Conservation (phyloP, 352 stramenopile genomes). For the Pythium volutum region DNA sequence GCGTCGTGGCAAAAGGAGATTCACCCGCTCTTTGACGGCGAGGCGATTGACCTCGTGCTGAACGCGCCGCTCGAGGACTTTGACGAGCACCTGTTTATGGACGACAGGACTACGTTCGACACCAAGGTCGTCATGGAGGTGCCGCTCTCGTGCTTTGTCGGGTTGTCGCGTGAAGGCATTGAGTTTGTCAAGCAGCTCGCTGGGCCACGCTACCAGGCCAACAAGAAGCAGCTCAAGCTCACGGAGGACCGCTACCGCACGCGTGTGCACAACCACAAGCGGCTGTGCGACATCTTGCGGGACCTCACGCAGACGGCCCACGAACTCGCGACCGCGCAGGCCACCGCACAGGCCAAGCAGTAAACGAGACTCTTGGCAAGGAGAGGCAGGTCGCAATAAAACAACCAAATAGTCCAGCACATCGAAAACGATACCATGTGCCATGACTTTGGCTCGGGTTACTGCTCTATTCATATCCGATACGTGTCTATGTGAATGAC, state of each 20-base stretch:
- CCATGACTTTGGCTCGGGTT: background rate
- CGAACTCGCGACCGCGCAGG: slow-evolving; percentile 43
- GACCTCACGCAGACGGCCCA: slow-evolving; percentile 71
- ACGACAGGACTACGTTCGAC: slow-evolving; percentile 79
- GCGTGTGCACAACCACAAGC: slow-evolving; percentile 84
- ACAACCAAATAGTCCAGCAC: background rate
- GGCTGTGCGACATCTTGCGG: slow-evolving; percentile 76
- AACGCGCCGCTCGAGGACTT: slow-evolving; percentile 82
- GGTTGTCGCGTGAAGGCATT: slow-evolving; percentile 44
- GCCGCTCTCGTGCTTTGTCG: slow-evolving; percentile 59
- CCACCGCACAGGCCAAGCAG: slow-evolving; percentile 5
- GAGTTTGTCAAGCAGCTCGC: slow-evolving; percentile 67
- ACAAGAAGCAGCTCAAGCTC: slow-evolving; percentile 80
- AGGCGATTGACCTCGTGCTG: slow-evolving; percentile 63
- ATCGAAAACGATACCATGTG: background rate
- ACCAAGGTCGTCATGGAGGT: slow-evolving; percentile 83
- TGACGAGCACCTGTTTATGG: slow-evolving; percentile 73
- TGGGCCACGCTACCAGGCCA: slow-evolving; percentile 69
- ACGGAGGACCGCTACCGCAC: slow-evolving; percentile 74
- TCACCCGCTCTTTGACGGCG: slow-evolving; percentile 69
- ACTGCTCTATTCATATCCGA: too few relatives aligned
- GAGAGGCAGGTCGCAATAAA: background rate
- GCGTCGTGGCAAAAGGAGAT: slow-evolving; percentile 80
- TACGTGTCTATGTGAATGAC: too few relatives aligned
- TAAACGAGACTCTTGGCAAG: background rate